Evolutionary conservation across 148 eudicot genomes (phyloP).

Genomic region (Vaccinium macrocarpon): DNA sequence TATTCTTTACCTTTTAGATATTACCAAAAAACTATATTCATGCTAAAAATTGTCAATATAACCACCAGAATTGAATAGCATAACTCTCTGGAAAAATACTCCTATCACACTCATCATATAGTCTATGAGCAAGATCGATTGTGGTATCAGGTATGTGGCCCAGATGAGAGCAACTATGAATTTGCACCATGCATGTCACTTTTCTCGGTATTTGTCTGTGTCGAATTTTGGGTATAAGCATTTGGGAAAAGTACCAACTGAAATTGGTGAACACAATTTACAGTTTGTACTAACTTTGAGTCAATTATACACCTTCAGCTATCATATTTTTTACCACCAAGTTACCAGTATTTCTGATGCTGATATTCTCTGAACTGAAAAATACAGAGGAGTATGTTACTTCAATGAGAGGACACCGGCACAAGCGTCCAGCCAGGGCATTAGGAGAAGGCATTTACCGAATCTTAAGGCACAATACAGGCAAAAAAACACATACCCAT

Average conservation of each 20-base stretch:
- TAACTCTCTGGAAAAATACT: no score
- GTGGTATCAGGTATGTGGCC: background rate
- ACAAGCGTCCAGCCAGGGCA: constrained; percentile 46
- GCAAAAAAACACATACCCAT: constrained; percentile 54
- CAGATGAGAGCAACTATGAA: background rate
- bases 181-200: background rate
- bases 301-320: background rate
- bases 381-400: constrained; percentile 61
- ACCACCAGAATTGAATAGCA: no score
- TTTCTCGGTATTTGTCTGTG: background rate
- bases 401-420: constrained; percentile 64
- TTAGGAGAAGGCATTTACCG: constrained; percentile 75
- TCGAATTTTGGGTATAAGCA: background rate
- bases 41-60: no score
- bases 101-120: background rate
- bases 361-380: background rate
- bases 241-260: background rate
- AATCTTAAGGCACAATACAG: constrained; percentile 52
- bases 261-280: background rate
- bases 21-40: no score
- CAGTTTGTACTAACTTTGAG: background rate
- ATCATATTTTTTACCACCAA: no score
- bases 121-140: background rate
- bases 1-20: background rate
- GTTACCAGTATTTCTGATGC: background rate